Evolutionary conservation across 768 basidiomycete genomes (phyloP).

Genomic region (Amanita exitialis): DNA sequence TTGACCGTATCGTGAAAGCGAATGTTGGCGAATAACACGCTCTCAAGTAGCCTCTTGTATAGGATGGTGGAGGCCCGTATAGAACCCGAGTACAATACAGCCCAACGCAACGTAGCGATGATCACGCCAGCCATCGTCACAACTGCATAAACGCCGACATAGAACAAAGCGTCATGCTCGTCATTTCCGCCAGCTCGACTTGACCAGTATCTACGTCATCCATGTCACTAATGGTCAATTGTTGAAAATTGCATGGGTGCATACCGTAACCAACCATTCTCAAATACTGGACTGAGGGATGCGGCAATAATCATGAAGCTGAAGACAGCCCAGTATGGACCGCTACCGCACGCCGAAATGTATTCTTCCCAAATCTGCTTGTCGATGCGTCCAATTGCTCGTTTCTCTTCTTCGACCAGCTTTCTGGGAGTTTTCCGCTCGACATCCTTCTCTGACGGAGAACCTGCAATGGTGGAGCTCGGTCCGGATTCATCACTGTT

Average conservation of each 20-base stretch:
- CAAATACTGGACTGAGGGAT: conserved; percentile 47
- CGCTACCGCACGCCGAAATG: conserved; percentile 23
- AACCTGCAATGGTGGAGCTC: conserved; percentile 31
- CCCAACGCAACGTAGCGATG: conserved; percentile 44
- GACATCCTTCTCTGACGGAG: conserved; percentile 17
- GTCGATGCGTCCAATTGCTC: conserved; percentile 52
- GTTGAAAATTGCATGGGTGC: conserved; percentile 1
- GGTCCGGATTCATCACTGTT: conserved; percentile 41
- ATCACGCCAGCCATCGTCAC: conserved; percentile 25
- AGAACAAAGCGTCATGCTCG: conserved; percentile 35
- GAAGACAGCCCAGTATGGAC: conserved; percentile 42
- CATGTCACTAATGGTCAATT: not conserved
- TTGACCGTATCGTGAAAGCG: conserved; percentile 92
- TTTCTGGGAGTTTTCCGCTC: conserved; percentile 52
- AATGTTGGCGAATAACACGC: conserved; percentile 79
- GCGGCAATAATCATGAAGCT: conserved; percentile 32
- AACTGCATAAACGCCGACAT: conserved; percentile 56
- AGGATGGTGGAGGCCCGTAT: conserved; percentile 68
- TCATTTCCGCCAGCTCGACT: conserved; percentile 26
- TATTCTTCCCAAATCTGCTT: conserved; percentile 44
- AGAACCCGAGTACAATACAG: conserved; percentile 61
- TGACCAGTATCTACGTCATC: conserved; percentile 38
- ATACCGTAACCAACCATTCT: conserved; percentile 53
- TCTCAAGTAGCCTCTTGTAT: conserved; percentile 61
- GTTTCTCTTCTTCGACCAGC: conserved; percentile 64